Conservation (phyloP, 192 early-diverging fungal genomes). For the Coemansia asiatica region DNA sequence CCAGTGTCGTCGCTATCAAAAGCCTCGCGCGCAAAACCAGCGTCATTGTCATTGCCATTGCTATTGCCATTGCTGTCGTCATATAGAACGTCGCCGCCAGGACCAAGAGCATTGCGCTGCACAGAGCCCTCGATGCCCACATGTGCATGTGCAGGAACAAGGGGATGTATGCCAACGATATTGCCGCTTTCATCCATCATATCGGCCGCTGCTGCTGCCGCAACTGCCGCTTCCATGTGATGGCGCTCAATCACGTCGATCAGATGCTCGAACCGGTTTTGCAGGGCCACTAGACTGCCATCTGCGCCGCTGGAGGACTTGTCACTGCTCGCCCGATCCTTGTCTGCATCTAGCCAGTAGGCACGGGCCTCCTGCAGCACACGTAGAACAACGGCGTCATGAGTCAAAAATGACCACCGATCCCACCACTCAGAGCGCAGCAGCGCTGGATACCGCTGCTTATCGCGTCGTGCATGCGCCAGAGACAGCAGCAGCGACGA, state of each 20-base stretch:
- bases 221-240: slow-evolving; percentile 10
- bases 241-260: slow-evolving; percentile 25
- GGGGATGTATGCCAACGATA: slow-evolving; percentile 38
- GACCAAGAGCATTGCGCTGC: slow-evolving; percentile 5
- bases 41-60: neutral
- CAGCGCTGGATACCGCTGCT: slow-evolving; percentile 47
- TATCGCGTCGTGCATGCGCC: slow-evolving; percentile 32
- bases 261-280: slow-evolving; percentile 33
- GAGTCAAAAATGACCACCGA: slow-evolving; percentile 46
- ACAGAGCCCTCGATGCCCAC: neutral
- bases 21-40: neutral
- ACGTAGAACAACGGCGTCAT: slow-evolving; percentile 41
- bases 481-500: slow-evolving; percentile 50
- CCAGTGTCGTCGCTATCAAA: slow-evolving; percentile 7
- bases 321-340: neutral
- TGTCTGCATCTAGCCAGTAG: slow-evolving; percentile 26
- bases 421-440: slow-evolving; percentile 47
- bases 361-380: slow-evolving; percentile 47
- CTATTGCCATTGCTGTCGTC: neutral
- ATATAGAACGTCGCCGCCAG: neutral
- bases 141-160: slow-evolving; percentile 14
- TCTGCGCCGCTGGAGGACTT: slow-evolving; percentile 8
- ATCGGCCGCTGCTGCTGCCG: slow-evolving; percentile 3
- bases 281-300: slow-evolving; percentile 7
- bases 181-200: slow-evolving; percentile 4